Base-by-base conservation (phyloP, 805 yeast species). In the Grigorovia humatica region DNA sequence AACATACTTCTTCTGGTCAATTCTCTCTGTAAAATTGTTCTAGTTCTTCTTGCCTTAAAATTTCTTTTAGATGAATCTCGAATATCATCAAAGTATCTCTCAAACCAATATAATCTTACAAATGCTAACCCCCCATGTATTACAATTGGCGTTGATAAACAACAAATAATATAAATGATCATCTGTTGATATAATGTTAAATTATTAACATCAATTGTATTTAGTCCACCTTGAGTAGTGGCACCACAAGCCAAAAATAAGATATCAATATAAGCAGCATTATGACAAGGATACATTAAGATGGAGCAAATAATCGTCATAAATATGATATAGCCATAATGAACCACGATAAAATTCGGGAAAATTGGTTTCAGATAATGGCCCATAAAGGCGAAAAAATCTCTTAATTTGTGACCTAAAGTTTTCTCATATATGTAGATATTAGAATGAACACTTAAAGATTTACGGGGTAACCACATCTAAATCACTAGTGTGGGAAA, bases 181-280 rank as follows among this genome's bases (percentile, higher is more conserved):
- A 89, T 77, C 63, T 91, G 98, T 67, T 93, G 99, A 69, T 83
- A 91, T 46, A 85, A 65, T 0, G 74, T 68, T 52, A 90, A 57
- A 0, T 72, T 67, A 63, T 88, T 88, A 42, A 83, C 56, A 59
- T 88, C 80, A 23, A 87, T 73, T 0, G 96, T 84, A 64, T 88
- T 89, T 51, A 93, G 70, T 0, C 99, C 99, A 0, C 96, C 95
- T 63, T 91, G 96, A 1, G 98, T 88, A 1, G 83, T 70, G 0
- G 93, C 81, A 11, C 95, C 91, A 11, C 82, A 72, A 0, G 89
- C 77, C 51, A 87, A 71, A 65, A 91, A 87, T 38, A 93, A 69
- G 1, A 85, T 80, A 70, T 93, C 98, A 46, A 87, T 83, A 65
- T 91, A 93, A 9, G 61, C 50, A 20, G 72, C 69, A 61, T 84